Percentiles rank a stretch among this genome's conserved stretches.
These are phyloP conservation scores for Cryptomeria japonica DNA, from an alignment of 75 land plant species.

Conservation along the genomic window DNA sequence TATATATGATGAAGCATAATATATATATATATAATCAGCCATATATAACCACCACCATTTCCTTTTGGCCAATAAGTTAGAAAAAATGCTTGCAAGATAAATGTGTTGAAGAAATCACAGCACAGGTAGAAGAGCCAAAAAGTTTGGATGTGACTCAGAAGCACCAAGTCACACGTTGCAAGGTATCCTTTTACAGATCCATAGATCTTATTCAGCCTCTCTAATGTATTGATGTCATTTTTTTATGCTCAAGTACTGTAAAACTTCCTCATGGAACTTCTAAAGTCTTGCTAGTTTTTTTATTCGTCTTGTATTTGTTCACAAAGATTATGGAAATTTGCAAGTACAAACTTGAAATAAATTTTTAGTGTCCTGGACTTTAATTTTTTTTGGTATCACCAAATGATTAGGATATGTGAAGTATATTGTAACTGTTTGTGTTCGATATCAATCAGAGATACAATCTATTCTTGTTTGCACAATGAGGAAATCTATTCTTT, in stretches of 20 bases:
- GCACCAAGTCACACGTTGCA: not conserved
- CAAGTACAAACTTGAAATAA: not conserved
- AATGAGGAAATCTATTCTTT: not conserved
- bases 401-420: too few species aligned
- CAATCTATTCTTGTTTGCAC: not conserved
- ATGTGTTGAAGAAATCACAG: too few species aligned
- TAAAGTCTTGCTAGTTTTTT: not conserved
- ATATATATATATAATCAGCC: too few species aligned
- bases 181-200: not conserved
- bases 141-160: too few species aligned
- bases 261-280: not conserved
- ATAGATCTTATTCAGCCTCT: not conserved
- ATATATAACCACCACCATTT: too few species aligned
- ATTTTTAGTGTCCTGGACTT: not conserved
- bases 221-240: not conserved
- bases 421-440: not conserved
- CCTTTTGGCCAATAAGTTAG: too few species aligned
- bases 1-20: too few species aligned
- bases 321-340: not conserved
- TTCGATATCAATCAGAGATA: not conserved
- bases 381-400: not conserved
- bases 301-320: not conserved
- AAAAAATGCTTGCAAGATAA: too few species aligned
- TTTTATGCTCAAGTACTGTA: not conserved
- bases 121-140: too few species aligned